Evolutionary conservation across 148 eudicot genomes (phyloP), one percentile per base, ranked within the genome.

Genomic region (Oxyria digyna): DNA sequence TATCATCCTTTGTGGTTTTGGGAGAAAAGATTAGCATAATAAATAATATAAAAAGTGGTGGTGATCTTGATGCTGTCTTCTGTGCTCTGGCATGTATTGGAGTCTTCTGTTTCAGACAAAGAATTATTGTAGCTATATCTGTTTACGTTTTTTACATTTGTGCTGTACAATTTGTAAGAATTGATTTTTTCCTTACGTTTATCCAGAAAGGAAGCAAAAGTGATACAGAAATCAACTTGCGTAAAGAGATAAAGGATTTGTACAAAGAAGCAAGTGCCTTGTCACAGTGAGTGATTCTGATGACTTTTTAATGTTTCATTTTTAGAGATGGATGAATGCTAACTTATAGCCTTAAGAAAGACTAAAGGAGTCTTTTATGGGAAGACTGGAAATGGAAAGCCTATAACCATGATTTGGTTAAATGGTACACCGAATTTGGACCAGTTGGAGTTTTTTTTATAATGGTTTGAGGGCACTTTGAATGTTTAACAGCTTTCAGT

Each of bases 261-360:
- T 82, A 82, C 68, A 93, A 85, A 79, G 98, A 93, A 79, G 96
- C 98, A 6, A 79, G 76, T 74, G 33, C 91, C 18, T 70, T 83
- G 63, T 75, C 96, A 45, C 96, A 93, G 98, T 93, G 74, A 78
- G 96, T 85, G 41, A 42, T 49, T 45, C 45, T 52, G 15, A 20
- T 4, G 29, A 4, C 74, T 38, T 48, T 20, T 63, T 64, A 12
- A 8, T 17, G 20, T 31, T 20, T 42, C 23, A 29, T 18, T 69
- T 43, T 46, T 69, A 42, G 38, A 24, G 26, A 43, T 43, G 64
- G 42, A 15, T 71, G 57, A 1, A 32, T 52, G 42, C 41, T n/a
- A 4, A 31, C 27, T 13, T 31, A 20, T 8, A 29, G 24, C 6
- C 48, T 6, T 69, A 32, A 29, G 38, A 26, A 13, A 26, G 24